Evolutionary conservation across 202 grass and related monocot genomes (phyloP).

Genomic region (Schoenoplectus triqueter): DNA sequence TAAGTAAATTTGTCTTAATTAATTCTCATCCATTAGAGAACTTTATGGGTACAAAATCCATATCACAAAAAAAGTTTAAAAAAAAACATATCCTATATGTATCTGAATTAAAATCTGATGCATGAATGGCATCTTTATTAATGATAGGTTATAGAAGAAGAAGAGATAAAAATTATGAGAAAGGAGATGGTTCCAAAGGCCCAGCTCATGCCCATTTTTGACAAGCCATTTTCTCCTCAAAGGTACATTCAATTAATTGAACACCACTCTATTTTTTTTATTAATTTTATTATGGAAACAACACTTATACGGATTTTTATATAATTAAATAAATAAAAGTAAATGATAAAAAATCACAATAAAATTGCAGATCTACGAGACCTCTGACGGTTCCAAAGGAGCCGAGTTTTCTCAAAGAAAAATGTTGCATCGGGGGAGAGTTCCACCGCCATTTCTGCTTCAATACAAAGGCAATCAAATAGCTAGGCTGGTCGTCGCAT

Average conservation of each 20-base stretch:
- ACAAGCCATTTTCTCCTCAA: conserved; percentile 87
- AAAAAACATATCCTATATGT: too few species aligned
- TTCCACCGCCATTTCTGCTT: conserved; percentile 83
- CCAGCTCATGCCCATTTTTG: conserved; percentile 91
- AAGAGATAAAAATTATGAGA: conserved; percentile 89
- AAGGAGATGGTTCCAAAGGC: conserved; percentile 98
- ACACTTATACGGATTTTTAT: too few species aligned
- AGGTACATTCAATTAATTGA: conserved; percentile 45
- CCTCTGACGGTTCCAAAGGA: conserved; percentile 84
- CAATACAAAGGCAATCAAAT: conserved; percentile 62
- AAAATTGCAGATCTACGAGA: conserved; percentile 59
- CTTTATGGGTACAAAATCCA: neutral
- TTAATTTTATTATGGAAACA: neutral
- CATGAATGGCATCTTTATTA: neutral
- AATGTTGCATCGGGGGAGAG: conserved; percentile 76
- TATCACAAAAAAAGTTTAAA: too few species aligned
- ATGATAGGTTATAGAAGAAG: conserved; percentile 74
- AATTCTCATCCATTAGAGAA: neutral
- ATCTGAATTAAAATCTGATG: neutral
- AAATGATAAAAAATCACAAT: neutral
- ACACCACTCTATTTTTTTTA: neutral
- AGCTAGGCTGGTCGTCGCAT: neutral
- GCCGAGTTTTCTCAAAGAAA: conserved; percentile 77
- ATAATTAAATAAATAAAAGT: neutral
- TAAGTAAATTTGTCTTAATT: neutral